Evolutionary conservation across 768 basidiomycete species (phyloP).

Genomic region (Tricholoma saponaceum): DNA sequence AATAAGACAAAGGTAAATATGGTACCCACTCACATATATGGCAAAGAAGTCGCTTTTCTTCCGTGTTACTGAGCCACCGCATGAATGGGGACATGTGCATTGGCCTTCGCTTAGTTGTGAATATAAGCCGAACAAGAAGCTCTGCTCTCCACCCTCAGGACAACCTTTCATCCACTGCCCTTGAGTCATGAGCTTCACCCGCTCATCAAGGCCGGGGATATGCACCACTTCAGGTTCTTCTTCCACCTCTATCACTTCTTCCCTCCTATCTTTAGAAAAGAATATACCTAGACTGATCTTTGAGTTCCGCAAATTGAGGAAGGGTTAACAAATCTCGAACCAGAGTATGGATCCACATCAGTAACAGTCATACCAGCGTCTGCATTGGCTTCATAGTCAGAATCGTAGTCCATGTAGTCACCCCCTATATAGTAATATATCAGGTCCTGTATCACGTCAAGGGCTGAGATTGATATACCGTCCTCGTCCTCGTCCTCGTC

Average conservation of each 20-base stretch:
- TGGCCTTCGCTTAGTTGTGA: constrained; percentile 60
- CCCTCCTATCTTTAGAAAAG: constrained; percentile 91
- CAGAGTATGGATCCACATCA: constrained; percentile 87
- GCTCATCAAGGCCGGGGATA: constrained; percentile 39
- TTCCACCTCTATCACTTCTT: constrained; percentile 90
- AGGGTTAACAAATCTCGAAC: constrained; percentile 30
- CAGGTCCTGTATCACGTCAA: background rate
- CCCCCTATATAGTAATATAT: constrained; percentile 31
- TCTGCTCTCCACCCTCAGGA: constrained; percentile 89
- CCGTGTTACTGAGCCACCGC: constrained; percentile 58
- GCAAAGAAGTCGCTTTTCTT: constrained; percentile 79
- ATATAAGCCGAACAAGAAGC: constrained; percentile 83
- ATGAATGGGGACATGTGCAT: constrained; percentile 72
- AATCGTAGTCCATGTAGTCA: constrained; percentile 79
- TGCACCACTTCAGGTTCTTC: constrained; percentile 60
- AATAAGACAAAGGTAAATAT: constrained; percentile 5
- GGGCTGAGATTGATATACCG: constrained; percentile 24
- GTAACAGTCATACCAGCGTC: constrained; percentile 36
- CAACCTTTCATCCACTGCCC: constrained; percentile 98
- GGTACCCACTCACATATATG: constrained; percentile 57
- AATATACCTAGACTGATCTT: constrained; percentile 61
- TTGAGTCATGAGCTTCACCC: constrained; percentile 71
- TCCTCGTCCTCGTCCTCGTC: constrained; percentile 47
- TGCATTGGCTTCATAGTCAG: constrained; percentile 57
- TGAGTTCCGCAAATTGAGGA: constrained; percentile 4